Evolutionary conservation across 805 yeast genomes (phyloP).

Genomic region (Schwanniomyces yamadae): DNA sequence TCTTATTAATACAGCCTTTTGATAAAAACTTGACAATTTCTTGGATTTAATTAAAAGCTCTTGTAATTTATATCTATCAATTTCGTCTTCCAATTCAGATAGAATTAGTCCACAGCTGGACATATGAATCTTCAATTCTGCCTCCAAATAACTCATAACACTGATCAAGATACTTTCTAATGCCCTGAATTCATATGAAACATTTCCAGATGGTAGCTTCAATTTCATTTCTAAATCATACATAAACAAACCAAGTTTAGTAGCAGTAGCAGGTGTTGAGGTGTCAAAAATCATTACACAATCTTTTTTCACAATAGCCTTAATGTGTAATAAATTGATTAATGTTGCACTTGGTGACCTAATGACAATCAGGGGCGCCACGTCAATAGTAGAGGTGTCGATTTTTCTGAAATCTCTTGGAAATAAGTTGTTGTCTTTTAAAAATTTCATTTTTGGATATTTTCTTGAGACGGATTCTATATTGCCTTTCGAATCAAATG

Average conservation of each 20-base stretch:
- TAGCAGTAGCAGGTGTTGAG: constrained; percentile 62
- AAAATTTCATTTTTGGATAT: constrained; percentile 69
- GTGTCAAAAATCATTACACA: constrained; percentile 83
- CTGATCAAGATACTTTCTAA: constrained; percentile 79
- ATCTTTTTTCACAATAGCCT: constrained; percentile 83
- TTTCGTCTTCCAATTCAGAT: constrained; percentile 71
- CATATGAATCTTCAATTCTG: constrained; percentile 64
- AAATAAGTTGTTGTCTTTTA: constrained; percentile 67
- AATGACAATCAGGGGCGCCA: constrained; percentile 86
- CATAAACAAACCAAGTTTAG: constrained; percentile 71
- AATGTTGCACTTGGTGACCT: constrained; percentile 71
- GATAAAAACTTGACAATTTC: constrained; percentile 68
- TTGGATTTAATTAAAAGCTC: constrained; percentile 75
- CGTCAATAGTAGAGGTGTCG: constrained; percentile 70
- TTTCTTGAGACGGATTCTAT: constrained; percentile 68
- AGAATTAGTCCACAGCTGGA: constrained; percentile 61
- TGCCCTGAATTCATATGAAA: constrained; percentile 73
- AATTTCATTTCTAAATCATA: constrained; percentile 81
- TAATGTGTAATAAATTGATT: constrained; percentile 80
- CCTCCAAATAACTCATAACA: constrained; percentile 75
- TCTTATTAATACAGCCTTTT: constrained; percentile 70
- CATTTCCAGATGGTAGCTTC: constrained; percentile 29
- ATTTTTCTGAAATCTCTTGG: constrained; percentile 88
- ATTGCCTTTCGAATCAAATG: constrained; percentile 69
- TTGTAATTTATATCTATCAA: constrained; percentile 71